Evolutionary conservation across 495 filamentous ascomycete genomes (phyloP).

Genomic region (Penicillium waksmanii): DNA sequence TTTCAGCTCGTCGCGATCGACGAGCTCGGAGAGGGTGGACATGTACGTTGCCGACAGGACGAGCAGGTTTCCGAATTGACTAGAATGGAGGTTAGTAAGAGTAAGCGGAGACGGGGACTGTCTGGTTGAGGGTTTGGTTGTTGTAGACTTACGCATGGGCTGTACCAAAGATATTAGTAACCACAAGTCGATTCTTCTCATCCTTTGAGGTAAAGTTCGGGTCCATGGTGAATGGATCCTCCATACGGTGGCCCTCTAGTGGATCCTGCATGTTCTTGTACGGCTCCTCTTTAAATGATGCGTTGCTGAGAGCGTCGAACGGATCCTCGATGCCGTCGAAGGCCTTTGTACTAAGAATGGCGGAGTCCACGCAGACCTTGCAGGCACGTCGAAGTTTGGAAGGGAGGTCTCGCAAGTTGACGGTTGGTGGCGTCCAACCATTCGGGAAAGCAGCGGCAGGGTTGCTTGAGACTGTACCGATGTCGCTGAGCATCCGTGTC

Average conservation of each 20-base stretch:
- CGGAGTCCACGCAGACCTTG: slow-evolving; percentile 67
- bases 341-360: slow-evolving; percentile 82
- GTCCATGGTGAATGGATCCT: slow-evolving; percentile 1
- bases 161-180: slow-evolving; percentile 95
- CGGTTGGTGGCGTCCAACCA: slow-evolving; percentile 21
- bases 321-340: slow-evolving; percentile 69
- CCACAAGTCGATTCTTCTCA: slow-evolving; percentile 61
- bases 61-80: slow-evolving; percentile 96
- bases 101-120: neutral
- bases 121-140: neutral
- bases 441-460: slow-evolving; percentile 12
- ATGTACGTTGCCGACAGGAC: slow-evolving; percentile 79
- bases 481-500: slow-evolving; percentile 41
- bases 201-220: slow-evolving; percentile 1
- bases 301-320: neutral
- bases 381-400: slow-evolving; percentile 53
- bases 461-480: slow-evolving; percentile 28
- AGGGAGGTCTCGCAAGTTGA: slow-evolving; percentile 31
- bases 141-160: slow-evolving; percentile 82
- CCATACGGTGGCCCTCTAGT: neutral
- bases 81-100: slow-evolving; percentile 34
- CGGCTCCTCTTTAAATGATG: neutral
- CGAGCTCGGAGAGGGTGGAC: slow-evolving; percentile 56
- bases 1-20: slow-evolving; percentile 55
- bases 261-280: neutral